Evolutionary conservation across 805 yeast genomes (phyloP).

Genomic region (Lachancea dasiensis): DNA sequence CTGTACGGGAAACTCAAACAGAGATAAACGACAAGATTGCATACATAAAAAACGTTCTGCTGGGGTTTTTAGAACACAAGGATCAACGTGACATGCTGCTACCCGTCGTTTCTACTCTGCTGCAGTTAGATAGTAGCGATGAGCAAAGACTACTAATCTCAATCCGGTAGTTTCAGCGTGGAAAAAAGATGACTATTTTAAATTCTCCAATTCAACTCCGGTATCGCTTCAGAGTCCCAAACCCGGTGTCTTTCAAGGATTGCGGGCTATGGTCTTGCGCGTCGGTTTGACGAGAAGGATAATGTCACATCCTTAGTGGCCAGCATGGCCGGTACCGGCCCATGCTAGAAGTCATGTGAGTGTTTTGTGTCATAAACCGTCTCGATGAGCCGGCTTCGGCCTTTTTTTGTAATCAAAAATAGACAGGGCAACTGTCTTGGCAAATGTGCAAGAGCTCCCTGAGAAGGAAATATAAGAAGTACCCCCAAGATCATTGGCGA

Average conservation of each 20-base stretch:
- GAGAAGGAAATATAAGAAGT: not conserved
- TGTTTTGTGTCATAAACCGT: too few relatives aligned
- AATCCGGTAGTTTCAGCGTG: conserved; percentile 23
- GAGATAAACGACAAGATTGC: conserved; percentile 49
- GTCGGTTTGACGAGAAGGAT: too few relatives aligned
- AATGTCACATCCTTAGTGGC: too few relatives aligned
- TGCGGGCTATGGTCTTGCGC: too few relatives aligned
- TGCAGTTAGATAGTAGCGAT: conserved; percentile 64
- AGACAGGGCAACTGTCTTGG: not conserved
- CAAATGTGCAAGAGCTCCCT: not conserved
- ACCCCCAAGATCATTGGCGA: too few relatives aligned
- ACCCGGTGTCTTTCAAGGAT: too few relatives aligned
- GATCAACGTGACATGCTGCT: conserved; percentile 84
- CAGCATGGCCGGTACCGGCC: too few relatives aligned
- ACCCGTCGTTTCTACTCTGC: conserved; percentile 76
- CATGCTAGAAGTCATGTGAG: too few relatives aligned
- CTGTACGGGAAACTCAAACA: conserved; percentile 12
- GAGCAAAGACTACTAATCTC: conserved; percentile 65
- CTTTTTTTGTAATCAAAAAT: too few relatives aligned
- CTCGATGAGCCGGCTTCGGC: not conserved
- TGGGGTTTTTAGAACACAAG: conserved; percentile 85
- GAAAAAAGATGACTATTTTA: too few relatives aligned
- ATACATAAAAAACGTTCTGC: conserved; percentile 80
- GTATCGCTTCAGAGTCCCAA: too few relatives aligned
- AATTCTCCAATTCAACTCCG: too few relatives aligned